Percentiles rank a stretch among this genome's conserved stretches.
Conservation (phyloP, 176 grass and related monocot genomes). For the Melocanna baccifera region DNA sequence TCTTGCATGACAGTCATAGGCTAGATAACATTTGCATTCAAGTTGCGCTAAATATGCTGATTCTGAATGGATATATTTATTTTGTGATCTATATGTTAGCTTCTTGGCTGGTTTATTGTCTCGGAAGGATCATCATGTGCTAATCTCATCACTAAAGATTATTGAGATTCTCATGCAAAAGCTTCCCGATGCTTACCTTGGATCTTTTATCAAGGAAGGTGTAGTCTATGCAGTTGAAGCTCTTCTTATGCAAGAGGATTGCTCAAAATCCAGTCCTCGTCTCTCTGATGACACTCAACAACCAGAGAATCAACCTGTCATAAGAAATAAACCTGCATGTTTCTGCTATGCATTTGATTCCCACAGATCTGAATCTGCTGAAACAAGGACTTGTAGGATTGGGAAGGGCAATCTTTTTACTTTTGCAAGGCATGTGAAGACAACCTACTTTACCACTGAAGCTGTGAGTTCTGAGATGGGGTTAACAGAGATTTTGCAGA, state of each 20-base stretch:
- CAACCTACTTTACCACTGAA: constrained; percentile 70
- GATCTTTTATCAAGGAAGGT: constrained; percentile 96
- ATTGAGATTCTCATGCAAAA: constrained; percentile 99
- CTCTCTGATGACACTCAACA: constrained; percentile 37
- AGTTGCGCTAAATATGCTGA: background rate
- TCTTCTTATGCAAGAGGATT: constrained; percentile 72
- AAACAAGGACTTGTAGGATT: constrained; percentile 66
- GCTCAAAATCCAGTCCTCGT: constrained; percentile 38
- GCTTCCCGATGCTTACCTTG: constrained; percentile 82
- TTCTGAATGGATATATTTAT: constrained; percentile 20
- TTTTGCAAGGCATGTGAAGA: constrained; percentile 71
- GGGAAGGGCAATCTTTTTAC: constrained; percentile 49
- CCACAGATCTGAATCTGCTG: constrained; percentile 31
- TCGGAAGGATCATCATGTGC: constrained; percentile 85
- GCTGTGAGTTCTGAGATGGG: constrained; percentile 63
- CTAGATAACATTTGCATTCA: background rate
- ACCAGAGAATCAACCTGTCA: constrained; percentile 40
- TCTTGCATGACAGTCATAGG: constrained; percentile 14
- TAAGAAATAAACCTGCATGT: constrained; percentile 66
- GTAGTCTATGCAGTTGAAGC: constrained; percentile 76
- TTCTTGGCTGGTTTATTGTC: constrained; percentile 91
- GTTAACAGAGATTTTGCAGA: constrained; percentile 71
- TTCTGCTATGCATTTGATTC: constrained; percentile 85
- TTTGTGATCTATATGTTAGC: constrained; percentile 57
- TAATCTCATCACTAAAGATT: constrained; percentile 70